Evolutionary conservation across 2,329 filamentous ascomycete genomes (phyloP).

Genomic region (Macrophomina phaseolina): DNA sequence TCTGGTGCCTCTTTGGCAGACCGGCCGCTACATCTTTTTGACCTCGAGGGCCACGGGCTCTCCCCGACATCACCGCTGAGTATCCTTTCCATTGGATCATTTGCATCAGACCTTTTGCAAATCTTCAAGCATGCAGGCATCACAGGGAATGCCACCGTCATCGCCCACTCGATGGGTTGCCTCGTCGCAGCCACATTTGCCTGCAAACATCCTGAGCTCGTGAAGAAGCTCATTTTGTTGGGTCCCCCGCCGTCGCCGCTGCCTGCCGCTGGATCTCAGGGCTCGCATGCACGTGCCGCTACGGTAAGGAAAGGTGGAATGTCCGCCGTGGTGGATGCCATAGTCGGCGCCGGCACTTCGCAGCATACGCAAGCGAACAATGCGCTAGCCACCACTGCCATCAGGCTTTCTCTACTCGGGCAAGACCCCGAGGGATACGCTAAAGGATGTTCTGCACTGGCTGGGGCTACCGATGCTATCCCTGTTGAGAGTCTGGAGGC

Average conservation of each 20-base stretch:
- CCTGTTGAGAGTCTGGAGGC: slow-evolving; percentile 33
- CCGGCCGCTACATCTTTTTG: slow-evolving; percentile 50
- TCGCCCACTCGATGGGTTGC: slow-evolving; percentile 61
- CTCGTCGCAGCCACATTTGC: slow-evolving; percentile 54
- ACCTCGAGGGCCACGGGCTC: slow-evolving; percentile 63
- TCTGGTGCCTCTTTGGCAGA: background rate
- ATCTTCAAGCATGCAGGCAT: slow-evolving; percentile 43
- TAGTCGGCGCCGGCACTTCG: slow-evolving; percentile 49
- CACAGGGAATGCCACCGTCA: slow-evolving; percentile 44
- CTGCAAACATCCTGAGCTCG: slow-evolving; percentile 43
- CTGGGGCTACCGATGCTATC: slow-evolving; percentile 45
- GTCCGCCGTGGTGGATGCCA: slow-evolving; percentile 45
- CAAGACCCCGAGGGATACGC: slow-evolving; percentile 62
- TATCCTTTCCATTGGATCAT: slow-evolving; percentile 50
- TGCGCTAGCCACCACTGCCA: slow-evolving; percentile 50
- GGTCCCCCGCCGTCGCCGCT: slow-evolving; percentile 56
- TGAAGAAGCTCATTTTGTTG: slow-evolving; percentile 55
- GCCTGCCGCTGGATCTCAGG: slow-evolving; percentile 37
- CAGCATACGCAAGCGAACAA: slow-evolving; percentile 44
- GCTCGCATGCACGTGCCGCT: slow-evolving; percentile 51
- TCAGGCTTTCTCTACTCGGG: slow-evolving; percentile 52
- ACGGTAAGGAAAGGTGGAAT: slow-evolving; percentile 33
- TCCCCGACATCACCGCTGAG: slow-evolving; percentile 57
- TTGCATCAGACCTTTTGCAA: slow-evolving; percentile 49
- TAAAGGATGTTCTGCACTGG: slow-evolving; percentile 59